These are phyloP conservation scores for Beauveria bassiana DNA, from an alignment of 2,329 filamentous ascomycete genomes.

Conservation along the genomic window DNA sequence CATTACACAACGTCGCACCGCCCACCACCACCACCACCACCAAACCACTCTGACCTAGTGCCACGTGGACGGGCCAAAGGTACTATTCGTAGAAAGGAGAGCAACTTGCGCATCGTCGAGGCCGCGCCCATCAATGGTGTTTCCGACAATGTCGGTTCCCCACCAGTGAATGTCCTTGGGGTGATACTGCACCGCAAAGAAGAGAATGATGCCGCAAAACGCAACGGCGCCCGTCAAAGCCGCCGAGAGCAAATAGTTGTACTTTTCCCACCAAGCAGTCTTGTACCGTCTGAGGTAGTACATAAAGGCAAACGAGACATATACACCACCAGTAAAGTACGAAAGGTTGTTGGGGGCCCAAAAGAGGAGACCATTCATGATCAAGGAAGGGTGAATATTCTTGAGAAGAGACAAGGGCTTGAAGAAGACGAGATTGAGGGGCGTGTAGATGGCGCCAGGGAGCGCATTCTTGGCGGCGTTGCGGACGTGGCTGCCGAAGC, in stretches of 20 bases:
- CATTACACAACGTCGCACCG: background rate
- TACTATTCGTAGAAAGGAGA: background rate
- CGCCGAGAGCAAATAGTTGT: conserved; percentile 36
- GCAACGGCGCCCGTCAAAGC: conserved; percentile 33
- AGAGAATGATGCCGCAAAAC: conserved; percentile 32
- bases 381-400: conserved; percentile 32
- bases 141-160: conserved; percentile 25
- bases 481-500: conserved; percentile 40
- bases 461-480: conserved; percentile 2
- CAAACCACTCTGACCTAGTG: background rate
- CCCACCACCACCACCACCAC: background rate
- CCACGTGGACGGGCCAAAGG: conserved; percentile 7
- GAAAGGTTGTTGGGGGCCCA: conserved; percentile 36
- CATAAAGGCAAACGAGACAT: conserved; percentile 34
- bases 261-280: conserved; percentile 37
- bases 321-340: conserved; percentile 35
- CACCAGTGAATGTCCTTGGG: conserved; percentile 32
- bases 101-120: background rate
- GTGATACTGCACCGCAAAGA: conserved; percentile 34
- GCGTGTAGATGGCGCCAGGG: conserved; percentile 12
- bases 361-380: conserved; percentile 33
- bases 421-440: conserved; percentile 17
- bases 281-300: conserved; percentile 31
- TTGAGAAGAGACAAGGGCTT: conserved; percentile 22
- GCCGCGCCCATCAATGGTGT: conserved; percentile 15